Evolutionary conservation across 768 basidiomycete genomes (phyloP).

Genomic region (Termitomyces sp.): DNA sequence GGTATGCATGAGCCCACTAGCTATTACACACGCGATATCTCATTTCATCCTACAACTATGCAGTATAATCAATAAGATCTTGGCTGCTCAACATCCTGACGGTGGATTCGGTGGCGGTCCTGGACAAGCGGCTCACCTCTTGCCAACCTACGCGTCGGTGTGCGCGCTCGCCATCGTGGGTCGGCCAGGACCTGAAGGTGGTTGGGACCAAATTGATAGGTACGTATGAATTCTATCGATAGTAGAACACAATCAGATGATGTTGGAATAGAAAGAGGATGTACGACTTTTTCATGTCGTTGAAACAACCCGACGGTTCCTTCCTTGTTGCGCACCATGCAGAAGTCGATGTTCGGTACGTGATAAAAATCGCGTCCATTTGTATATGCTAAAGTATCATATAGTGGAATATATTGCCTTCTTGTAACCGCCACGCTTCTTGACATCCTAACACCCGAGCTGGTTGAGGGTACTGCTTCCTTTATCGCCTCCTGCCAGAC

Average conservation of each 20-base stretch:
- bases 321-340: conserved; percentile 85
- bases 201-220: conserved; percentile 89
- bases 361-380: conserved; percentile 3
- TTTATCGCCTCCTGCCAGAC: conserved; percentile 93
- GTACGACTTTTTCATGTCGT: conserved; percentile 85
- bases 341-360: conserved; percentile 92
- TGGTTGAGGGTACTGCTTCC: conserved; percentile 67
- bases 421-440: conserved; percentile 80
- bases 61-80: conserved; percentile 78
- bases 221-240: conserved; percentile 25
- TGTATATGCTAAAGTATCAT: not conserved
- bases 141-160: conserved; percentile 88
- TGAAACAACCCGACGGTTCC: conserved; percentile 92
- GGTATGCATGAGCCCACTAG: conserved; percentile 42
- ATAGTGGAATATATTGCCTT: conserved; percentile 91
- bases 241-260: not conserved
- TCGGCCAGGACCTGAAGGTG: conserved; percentile 63
- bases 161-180: conserved; percentile 84
- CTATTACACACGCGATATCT: not conserved
- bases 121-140: conserved; percentile 80
- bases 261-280: conserved; percentile 54
- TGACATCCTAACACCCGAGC: conserved; percentile 84
- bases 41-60: not conserved
- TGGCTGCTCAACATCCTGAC: conserved; percentile 77
- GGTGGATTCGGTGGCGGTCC: conserved; percentile 95